phyloP scores from a whole-genome alignment of 495 filamentous ascomycete genomes.

The Hypoxylon cercidicola region DNA sequence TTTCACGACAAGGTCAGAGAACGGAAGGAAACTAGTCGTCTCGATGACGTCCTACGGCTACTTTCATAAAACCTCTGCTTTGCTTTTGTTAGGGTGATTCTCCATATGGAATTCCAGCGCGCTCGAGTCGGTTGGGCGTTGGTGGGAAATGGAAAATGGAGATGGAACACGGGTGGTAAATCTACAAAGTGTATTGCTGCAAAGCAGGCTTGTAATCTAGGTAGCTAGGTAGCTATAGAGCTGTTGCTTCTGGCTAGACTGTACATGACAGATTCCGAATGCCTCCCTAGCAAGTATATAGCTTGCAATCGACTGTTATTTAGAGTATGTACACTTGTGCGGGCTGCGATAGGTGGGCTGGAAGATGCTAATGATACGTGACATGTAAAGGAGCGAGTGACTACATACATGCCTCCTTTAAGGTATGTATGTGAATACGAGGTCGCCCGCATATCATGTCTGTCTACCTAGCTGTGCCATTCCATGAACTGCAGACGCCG shows the following conservation, averaged over 20 bases:
- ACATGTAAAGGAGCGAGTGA: not conserved
- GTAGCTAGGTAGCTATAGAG: not conserved
- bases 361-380: no score
- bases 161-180: not conserved
- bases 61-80: slow-evolving; percentile 40
- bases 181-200: slow-evolving; percentile 5
- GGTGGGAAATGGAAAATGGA: slow-evolving; percentile 6
- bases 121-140: not conserved
- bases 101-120: not conserved
- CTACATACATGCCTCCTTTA: slow-evolving; percentile 3
- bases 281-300: no score
- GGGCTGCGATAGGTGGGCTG: no score
- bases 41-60: slow-evolving; percentile 54
- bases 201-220: slow-evolving; percentile 5
- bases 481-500: slow-evolving; percentile 8
- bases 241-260: no score
- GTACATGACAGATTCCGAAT: no score
- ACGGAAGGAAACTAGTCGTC: slow-evolving; percentile 57
- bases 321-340: no score
- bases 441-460: slow-evolving; percentile 25
- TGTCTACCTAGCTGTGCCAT: slow-evolving; percentile 2
- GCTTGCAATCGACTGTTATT: no score
- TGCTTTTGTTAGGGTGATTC: not conserved
- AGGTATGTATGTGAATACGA: slow-evolving; percentile 23
- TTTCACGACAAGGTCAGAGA: slow-evolving; percentile 69